phyloP scores from a whole-genome alignment of 2,329 filamentous ascomycete species.

The Cytospora mali region DNA sequence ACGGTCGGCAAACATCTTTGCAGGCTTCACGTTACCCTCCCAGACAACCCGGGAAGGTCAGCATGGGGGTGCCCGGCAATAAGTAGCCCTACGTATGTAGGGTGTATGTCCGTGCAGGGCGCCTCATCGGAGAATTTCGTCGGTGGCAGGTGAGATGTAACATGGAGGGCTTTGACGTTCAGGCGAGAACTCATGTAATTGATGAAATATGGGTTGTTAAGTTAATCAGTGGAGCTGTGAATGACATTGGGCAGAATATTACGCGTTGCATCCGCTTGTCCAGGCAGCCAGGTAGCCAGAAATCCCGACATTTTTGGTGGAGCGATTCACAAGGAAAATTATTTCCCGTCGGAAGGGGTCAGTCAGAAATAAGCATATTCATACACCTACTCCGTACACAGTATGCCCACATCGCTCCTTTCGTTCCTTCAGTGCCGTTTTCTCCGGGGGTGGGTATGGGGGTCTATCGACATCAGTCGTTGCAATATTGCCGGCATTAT shows the following conservation, averaged over 20 bases:
- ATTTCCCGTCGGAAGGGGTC: neutral
- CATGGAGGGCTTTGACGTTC: neutral
- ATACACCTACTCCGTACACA: neutral
- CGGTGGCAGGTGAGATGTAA: neutral
- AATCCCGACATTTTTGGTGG: neutral
- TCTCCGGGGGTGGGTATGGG: neutral
- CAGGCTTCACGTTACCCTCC: neutral
- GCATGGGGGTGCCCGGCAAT: neutral
- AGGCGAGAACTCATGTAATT: neutral
- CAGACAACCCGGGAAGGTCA: neutral
- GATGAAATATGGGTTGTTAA: neutral
- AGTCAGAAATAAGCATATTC: neutral
- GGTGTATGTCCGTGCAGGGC: neutral
- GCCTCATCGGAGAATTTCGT: slow-evolving; percentile 2
- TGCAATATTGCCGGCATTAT: neutral
- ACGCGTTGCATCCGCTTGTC: neutral
- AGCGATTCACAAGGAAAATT: neutral
- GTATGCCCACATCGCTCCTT: neutral
- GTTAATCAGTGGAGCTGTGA: neutral
- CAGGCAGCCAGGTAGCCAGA: neutral
- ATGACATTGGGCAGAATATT: neutral
- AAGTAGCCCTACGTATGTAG: neutral
- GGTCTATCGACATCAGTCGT: neutral
- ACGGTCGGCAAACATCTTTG: neutral
- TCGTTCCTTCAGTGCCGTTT: neutral